phyloP scores from a whole-genome alignment of 1,284 basidiomycete species.

The Pyrrhoderma lamaoense region DNA sequence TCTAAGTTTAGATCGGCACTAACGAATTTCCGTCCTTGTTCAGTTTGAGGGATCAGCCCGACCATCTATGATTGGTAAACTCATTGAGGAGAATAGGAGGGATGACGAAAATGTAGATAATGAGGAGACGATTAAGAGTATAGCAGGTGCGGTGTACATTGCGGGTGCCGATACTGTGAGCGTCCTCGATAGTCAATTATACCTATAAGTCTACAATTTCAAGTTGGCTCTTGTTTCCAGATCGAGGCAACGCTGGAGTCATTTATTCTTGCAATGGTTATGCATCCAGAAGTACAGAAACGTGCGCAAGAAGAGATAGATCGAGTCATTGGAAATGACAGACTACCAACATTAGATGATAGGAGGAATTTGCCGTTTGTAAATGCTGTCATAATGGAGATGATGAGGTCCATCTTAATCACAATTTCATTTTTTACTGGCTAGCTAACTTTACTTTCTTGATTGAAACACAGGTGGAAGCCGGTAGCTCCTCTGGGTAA shows the following conservation, averaged over 20 bases:
- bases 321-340: slow-evolving; percentile 22
- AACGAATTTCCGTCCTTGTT: neutral
- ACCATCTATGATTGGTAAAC: too few species aligned
- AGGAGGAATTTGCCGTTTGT: slow-evolving; percentile 22
- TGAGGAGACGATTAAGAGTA: too few species aligned
- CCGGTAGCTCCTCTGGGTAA: slow-evolving; percentile 35
- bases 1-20: neutral
- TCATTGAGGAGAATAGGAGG: too few species aligned
- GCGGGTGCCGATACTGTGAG: slow-evolving; percentile 15
- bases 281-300: slow-evolving; percentile 27
- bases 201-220: too few species aligned
- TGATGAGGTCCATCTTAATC: slow-evolving; percentile 51
- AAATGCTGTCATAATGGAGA: neutral
- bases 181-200: too few species aligned
- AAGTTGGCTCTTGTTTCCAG: slow-evolving; percentile 23
- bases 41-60: too few species aligned
- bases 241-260: slow-evolving; percentile 44
- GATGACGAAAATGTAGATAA: too few species aligned
- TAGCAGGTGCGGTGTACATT: too few species aligned
- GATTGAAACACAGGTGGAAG: slow-evolving; percentile 62
- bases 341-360: slow-evolving; percentile 22
- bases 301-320: slow-evolving; percentile 27
- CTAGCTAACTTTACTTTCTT: slow-evolving; percentile 48
- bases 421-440: slow-evolving; percentile 53
- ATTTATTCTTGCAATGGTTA: slow-evolving; percentile 48